A percentile compares a stretch with the other conserved stretches of the same genome.
Evolutionary conservation across 1,284 basidiomycete species (phyloP).

Genomic region (Moesziomyces antarcticus): DNA sequence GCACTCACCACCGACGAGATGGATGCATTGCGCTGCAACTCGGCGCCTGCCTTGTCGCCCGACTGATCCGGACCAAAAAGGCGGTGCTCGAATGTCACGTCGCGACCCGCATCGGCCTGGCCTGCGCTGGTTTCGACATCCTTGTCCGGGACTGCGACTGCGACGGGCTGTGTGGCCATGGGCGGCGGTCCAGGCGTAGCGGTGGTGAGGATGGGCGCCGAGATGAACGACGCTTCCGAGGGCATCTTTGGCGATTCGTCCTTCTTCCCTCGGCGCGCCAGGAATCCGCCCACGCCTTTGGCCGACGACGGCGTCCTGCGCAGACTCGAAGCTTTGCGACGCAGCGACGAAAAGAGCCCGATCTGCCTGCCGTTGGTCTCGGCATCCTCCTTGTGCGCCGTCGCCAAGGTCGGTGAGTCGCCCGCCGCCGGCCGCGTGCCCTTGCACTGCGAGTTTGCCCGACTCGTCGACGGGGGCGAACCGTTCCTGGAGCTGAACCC

Average conservation of each 20-base stretch:
- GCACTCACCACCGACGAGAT: constrained; percentile 37
- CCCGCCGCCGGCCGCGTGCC: neutral
- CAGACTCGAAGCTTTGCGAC: constrained; percentile 50
- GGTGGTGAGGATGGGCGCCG: constrained; percentile 33
- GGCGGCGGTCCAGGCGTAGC: constrained; percentile 15
- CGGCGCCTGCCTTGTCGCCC: constrained; percentile 4
- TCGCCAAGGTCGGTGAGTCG: constrained; percentile 5
- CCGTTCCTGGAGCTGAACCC: constrained; percentile 19
- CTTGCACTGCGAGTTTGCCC: neutral
- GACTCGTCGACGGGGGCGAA: constrained; percentile 1
- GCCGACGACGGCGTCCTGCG: constrained; percentile 28
- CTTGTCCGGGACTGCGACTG: constrained; percentile 8
- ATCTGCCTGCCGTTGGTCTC: constrained; percentile 28
- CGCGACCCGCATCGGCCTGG: neutral
- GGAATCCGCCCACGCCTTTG: constrained; percentile 25
- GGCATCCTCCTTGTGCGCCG: constrained; percentile 6
- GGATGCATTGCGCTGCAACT: constrained; percentile 34
- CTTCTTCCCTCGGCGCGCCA: constrained; percentile 22
- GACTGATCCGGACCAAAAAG: constrained; percentile 13
- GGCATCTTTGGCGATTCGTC: constrained; percentile 35
- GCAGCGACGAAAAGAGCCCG: constrained; percentile 50
- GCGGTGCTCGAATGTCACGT: constrained; percentile 34
- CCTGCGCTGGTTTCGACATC: neutral
- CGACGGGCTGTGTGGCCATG: constrained; percentile 18
- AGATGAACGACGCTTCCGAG: constrained; percentile 34